phyloP scores from a whole-genome alignment of 768 basidiomycete species.

The Sporobolomyces phaffii region DNA sequence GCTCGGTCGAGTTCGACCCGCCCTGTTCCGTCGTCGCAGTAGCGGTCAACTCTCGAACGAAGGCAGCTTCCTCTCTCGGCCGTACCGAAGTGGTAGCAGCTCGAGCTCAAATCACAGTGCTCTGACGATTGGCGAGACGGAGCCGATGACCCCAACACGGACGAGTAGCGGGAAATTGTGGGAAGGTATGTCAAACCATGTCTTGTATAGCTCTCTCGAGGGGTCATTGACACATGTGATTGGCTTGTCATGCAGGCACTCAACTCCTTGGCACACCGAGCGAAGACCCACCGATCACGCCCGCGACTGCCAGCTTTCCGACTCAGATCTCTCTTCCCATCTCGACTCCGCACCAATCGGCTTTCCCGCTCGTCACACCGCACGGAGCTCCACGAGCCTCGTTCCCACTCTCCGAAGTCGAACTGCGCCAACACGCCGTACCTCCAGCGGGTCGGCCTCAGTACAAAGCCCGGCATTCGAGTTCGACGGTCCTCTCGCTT shows the following conservation, averaged over 20 bases:
- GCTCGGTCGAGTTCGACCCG: slow-evolving; percentile 11
- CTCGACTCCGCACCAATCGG: slow-evolving; percentile 5
- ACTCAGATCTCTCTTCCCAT: not conserved
- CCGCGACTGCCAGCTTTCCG: slow-evolving; percentile 25
- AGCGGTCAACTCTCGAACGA: slow-evolving; percentile 31
- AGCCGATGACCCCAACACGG: slow-evolving; percentile 44
- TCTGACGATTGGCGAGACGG: slow-evolving; percentile 28
- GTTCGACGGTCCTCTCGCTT: slow-evolving; percentile 27
- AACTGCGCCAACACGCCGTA: slow-evolving; percentile 5
- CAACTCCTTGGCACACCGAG: slow-evolving; percentile 34
- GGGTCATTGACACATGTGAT: not conserved
- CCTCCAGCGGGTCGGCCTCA: slow-evolving; percentile 21
- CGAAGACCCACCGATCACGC: slow-evolving; percentile 28
- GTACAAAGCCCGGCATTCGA: slow-evolving; percentile 35
- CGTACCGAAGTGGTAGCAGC: slow-evolving; percentile 21
- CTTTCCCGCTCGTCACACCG: slow-evolving; percentile 21
- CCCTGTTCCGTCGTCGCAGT: slow-evolving; percentile 27
- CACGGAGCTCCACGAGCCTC: slow-evolving; percentile 22
- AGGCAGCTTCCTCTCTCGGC: slow-evolving; percentile 6
- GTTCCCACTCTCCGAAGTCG: slow-evolving; percentile 30
- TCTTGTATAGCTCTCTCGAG: too few species aligned
- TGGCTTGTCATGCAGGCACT: not conserved
- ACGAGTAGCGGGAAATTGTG: slow-evolving; percentile 12
- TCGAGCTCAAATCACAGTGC: slow-evolving; percentile 20
- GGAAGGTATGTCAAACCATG: slow-evolving; percentile 16